Percentiles rank a stretch among this genome's conserved stretches.
These are phyloP conservation scores for Cylindrodendrum hubeiense DNA, from an alignment of 2,329 filamentous ascomycete genomes.

Conservation along the genomic window DNA sequence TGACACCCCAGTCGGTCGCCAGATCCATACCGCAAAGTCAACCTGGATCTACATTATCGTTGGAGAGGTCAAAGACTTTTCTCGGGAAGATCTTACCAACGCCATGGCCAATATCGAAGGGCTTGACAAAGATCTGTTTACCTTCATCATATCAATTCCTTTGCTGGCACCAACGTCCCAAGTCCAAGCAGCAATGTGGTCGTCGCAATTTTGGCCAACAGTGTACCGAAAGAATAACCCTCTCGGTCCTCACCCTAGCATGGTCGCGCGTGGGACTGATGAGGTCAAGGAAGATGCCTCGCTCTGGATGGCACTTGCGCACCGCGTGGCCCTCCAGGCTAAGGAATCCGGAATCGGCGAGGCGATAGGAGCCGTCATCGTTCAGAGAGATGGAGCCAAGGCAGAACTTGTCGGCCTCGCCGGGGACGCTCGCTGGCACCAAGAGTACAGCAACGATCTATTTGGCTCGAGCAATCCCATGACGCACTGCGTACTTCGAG, in stretches of 20 bases:
- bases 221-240: slow-evolving; percentile 91
- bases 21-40: slow-evolving; percentile 71
- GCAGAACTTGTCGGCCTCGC: slow-evolving; percentile 77
- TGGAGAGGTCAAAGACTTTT: slow-evolving; percentile 64
- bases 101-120: slow-evolving; percentile 63
- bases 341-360: slow-evolving; percentile 72
- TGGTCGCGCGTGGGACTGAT: slow-evolving; percentile 76
- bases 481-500: slow-evolving; percentile 82
- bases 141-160: slow-evolving; percentile 77
- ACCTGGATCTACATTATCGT: slow-evolving; percentile 71
- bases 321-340: slow-evolving; percentile 71
- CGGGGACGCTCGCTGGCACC: slow-evolving; percentile 79
- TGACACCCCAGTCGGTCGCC: slow-evolving; percentile 64
- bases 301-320: slow-evolving; percentile 77
- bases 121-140: slow-evolving; percentile 65
- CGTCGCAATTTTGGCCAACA: slow-evolving; percentile 83
- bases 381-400: slow-evolving; percentile 70
- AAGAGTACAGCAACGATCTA: slow-evolving; percentile 58
- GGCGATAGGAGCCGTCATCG: slow-evolving; percentile 79
- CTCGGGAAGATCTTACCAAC: slow-evolving; percentile 64
- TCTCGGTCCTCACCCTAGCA: slow-evolving; percentile 84
- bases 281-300: slow-evolving; percentile 75
- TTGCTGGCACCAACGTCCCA: slow-evolving; percentile 80
- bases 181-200: slow-evolving; percentile 81
- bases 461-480: slow-evolving; percentile 75